Percentiles rank a stretch among this genome's conserved stretches.
Conservation (phyloP, 78 protist genomes). For the Dictyostelium discoideum region DNA sequence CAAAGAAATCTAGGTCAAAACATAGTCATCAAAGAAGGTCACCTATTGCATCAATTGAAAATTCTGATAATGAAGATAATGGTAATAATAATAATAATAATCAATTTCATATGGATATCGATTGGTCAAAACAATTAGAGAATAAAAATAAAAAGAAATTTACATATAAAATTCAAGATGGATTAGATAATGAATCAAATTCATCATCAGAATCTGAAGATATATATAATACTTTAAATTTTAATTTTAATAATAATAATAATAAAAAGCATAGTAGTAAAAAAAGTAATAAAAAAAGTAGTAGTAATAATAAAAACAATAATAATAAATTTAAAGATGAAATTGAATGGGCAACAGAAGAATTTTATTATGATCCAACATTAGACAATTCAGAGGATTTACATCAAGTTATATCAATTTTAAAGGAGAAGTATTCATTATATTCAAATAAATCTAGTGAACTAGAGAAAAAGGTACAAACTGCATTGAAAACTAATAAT, state of each 20-base stretch:
- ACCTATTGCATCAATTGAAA: not conserved
- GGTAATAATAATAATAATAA: not conserved
- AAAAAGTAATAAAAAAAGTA: not conserved
- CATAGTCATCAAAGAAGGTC: not conserved
- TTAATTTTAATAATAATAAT: not conserved
- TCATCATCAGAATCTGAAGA: not conserved
- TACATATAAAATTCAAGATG: conserved; percentile 8
- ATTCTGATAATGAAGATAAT: not conserved
- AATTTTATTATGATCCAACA: conserved; percentile 68
- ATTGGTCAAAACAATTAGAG: conserved; percentile 15
- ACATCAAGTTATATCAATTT: conserved; percentile 38
- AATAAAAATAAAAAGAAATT: not conserved
- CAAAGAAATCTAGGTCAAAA: not conserved
- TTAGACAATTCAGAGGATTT: conserved; percentile 44
- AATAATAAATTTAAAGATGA: not conserved
- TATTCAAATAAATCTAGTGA: conserved; percentile 12
- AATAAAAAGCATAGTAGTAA: not conserved
- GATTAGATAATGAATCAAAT: not conserved
- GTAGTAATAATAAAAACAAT: not conserved
- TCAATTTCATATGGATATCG: not conserved
- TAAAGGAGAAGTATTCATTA: conserved; percentile 58
- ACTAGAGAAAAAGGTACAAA: conserved; percentile 39
- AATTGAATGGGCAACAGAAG: conserved; percentile 74
- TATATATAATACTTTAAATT: not conserved
- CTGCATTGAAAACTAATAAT: conserved; percentile 33